A percentile compares a stretch with the other conserved stretches of the same genome.
Evolutionary conservation across 768 basidiomycete genomes (phyloP).

Genomic region (Daedaleopsis nitida): DNA sequence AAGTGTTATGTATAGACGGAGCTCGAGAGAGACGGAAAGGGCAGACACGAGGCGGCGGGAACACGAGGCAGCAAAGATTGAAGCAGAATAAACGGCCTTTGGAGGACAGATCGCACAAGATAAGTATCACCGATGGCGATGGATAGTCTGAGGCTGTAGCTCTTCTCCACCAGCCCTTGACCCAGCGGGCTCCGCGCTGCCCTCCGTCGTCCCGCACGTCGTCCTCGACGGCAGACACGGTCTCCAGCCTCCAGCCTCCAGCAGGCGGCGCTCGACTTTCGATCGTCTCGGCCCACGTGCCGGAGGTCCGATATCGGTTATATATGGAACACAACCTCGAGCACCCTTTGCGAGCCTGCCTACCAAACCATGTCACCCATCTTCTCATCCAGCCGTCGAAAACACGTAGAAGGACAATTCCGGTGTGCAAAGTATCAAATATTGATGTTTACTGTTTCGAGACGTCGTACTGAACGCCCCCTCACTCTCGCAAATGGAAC

Average conservation of each 20-base stretch:
- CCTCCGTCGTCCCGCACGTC: not conserved
- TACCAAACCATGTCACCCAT: not conserved
- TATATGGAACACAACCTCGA: no score
- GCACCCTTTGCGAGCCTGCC: no score
- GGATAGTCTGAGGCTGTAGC: conserved; percentile 15
- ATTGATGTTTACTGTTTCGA: not conserved
- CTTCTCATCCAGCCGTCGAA: not conserved
- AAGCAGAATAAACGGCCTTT: conserved; percentile 12
- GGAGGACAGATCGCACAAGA: conserved; percentile 14
- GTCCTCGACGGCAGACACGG: not conserved
- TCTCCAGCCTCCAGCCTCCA: not conserved
- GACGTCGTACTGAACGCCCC: conserved; percentile 2
- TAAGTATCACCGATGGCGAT: conserved; percentile 20
- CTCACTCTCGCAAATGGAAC: no score
- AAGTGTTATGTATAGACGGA: conserved; percentile 5
- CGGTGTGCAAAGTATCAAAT: no score
- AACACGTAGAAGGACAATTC: not conserved
- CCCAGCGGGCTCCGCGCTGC: not conserved
- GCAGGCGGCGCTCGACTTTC: no score
- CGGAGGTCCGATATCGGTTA: no score
- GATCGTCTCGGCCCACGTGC: no score
- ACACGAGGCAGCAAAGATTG: conserved; percentile 31
- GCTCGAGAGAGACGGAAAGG: conserved; percentile 8
- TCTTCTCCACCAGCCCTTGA: conserved; percentile 8
- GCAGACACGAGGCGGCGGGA: conserved; percentile 23